phyloP scores from a whole-genome alignment of 2,329 filamentous ascomycete species.

The Myriosclerotinia duriaeana region DNA sequence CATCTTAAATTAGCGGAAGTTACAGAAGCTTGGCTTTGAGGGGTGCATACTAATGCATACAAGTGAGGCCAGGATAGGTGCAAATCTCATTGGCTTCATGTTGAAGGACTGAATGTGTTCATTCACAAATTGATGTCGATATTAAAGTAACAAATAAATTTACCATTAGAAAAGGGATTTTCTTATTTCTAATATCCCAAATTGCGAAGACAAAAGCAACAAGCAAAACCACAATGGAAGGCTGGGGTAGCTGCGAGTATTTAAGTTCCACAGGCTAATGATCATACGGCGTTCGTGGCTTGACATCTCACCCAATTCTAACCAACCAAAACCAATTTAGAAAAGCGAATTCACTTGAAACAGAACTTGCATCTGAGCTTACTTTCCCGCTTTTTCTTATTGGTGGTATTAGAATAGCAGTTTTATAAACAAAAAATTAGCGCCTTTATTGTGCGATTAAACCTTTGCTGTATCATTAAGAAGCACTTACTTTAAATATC shows the following conservation, averaged over 20 bases:
- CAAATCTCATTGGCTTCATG: constrained; percentile 2
- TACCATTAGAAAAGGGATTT: background rate
- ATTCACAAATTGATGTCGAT: background rate
- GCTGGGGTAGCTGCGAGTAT: background rate
- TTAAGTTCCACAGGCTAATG: background rate
- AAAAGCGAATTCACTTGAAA: constrained; percentile 12
- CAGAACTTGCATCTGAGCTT: background rate
- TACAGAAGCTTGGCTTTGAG: background rate
- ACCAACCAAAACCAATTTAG: background rate
- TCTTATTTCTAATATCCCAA: background rate
- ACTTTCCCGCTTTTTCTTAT: background rate
- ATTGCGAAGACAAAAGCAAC: background rate
- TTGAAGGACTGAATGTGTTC: background rate
- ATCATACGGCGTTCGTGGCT: background rate
- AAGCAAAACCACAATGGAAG: background rate
- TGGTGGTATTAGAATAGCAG: background rate
- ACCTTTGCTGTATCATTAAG: background rate
- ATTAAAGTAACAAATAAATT: background rate
- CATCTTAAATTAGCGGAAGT: background rate
- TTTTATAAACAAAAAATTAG: background rate
- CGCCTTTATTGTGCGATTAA: background rate
- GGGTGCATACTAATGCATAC: constrained; percentile 11
- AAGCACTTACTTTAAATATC: background rate
- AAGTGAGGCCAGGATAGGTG: background rate
- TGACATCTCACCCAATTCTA: background rate